Conservation (phyloP, 1,139 yeast genomes). For the Scheffersomyces quercinus region DNA sequence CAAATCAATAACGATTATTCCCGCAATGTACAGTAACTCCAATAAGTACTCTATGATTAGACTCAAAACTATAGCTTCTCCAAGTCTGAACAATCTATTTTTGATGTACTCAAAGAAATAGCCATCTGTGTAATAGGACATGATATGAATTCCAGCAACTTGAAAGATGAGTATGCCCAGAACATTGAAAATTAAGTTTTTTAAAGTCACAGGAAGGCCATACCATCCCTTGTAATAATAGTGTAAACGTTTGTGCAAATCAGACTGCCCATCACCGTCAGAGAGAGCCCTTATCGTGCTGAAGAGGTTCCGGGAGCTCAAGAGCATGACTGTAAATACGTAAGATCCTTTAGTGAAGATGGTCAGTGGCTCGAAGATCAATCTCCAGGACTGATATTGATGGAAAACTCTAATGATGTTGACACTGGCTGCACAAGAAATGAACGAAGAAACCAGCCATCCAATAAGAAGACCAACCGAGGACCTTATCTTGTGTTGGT, state of each 20-base stretch:
- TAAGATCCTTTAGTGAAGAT: conserved; percentile 26
- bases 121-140: conserved; percentile 19
- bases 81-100: conserved; percentile 16
- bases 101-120: conserved; percentile 18
- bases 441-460: conserved; percentile 49
- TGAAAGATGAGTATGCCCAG: conserved; percentile 9
- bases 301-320: conserved; percentile 34
- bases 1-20: conserved; percentile 67
- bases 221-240: conserved; percentile 22
- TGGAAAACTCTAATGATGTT: conserved; percentile 22
- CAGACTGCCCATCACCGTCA: conserved; percentile 14
- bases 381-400: conserved; percentile 26
- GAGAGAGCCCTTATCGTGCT: conserved; percentile 26
- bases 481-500: conserved; percentile 58
- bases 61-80: conserved; percentile 29
- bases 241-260: conserved; percentile 27
- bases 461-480: conserved; percentile 62
- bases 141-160: conserved; percentile 12
- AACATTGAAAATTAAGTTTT: conserved; percentile 17
- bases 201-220: conserved; percentile 22
- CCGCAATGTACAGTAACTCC: conserved; percentile 63
- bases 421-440: conserved; percentile 58
- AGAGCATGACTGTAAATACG: conserved; percentile 25
- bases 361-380: conserved; percentile 32
- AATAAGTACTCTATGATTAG: conserved; percentile 56